Conservation (phyloP, 2,329 filamentous ascomycete species). For the Nannizziopsis arthrosporioides region DNA sequence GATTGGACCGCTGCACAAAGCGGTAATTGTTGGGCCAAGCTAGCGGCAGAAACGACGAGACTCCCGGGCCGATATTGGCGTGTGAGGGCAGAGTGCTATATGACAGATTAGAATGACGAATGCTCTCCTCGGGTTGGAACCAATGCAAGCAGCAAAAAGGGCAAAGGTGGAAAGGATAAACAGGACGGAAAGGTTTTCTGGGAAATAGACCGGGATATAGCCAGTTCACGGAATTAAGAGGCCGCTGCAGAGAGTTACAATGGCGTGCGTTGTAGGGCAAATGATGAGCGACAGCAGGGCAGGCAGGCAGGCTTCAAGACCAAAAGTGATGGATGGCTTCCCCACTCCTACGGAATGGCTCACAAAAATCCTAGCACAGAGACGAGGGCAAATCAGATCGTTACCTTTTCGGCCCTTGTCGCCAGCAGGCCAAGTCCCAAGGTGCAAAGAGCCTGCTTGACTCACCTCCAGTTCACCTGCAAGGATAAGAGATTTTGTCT, state of each 20-base stretch:
- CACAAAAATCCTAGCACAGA: too few relatives aligned
- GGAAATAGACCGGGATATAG: background rate
- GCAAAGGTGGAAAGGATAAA: background rate
- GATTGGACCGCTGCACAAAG: background rate
- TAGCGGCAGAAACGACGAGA: background rate
- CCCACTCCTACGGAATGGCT: background rate
- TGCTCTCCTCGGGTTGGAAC: too few relatives aligned
- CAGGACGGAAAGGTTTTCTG: background rate
- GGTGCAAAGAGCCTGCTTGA: background rate
- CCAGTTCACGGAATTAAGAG: background rate
- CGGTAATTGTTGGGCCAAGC: background rate
- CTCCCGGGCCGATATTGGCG: background rate
- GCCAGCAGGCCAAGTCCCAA: background rate
- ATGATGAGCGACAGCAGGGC: slow-evolving; percentile 5
- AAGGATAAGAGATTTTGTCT: slow-evolving; percentile 1
- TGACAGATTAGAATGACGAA: background rate
- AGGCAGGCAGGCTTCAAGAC: background rate
- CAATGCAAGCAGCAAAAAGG: too few relatives aligned
- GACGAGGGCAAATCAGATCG: too few relatives aligned
- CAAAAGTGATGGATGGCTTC: background rate
- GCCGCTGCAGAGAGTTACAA: background rate
- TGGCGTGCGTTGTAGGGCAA: slow-evolving; percentile 6
- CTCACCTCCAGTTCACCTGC: slow-evolving; percentile 2
- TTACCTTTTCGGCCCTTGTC: background rate
- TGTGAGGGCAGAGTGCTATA: background rate